These are phyloP conservation scores for Alternaria dauci DNA, from an alignment of 2,329 filamentous ascomycete species.

Conservation along the genomic window DNA sequence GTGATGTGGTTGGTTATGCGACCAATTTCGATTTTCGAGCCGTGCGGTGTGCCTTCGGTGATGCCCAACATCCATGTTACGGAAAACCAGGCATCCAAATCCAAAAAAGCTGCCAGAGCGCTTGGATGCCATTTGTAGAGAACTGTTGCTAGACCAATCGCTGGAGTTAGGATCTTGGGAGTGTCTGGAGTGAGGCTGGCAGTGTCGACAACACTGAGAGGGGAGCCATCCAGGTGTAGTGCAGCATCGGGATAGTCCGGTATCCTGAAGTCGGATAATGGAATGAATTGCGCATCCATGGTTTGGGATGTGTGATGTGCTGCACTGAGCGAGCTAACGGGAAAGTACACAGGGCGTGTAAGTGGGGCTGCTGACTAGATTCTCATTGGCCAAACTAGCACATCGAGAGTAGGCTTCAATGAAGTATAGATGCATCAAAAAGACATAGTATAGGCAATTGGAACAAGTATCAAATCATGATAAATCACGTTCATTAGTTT, in stretches of 20 bases:
- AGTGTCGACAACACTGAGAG: conserved; percentile 20
- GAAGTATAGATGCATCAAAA: neutral
- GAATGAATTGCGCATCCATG: conserved; percentile 9
- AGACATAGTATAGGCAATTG: neutral
- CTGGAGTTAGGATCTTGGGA: conserved; percentile 9
- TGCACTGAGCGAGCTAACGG: conserved; percentile 7
- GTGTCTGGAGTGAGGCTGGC: neutral
- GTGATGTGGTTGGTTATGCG: conserved; percentile 34
- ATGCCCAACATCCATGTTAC: conserved; percentile 29
- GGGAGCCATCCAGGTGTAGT: conserved; percentile 15
- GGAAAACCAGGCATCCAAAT: conserved; percentile 37
- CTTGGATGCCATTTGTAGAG: conserved; percentile 32
- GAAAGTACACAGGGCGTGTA: conserved; percentile 12
- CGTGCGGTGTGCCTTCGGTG: conserved; percentile 14
- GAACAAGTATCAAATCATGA: too few relatives aligned
- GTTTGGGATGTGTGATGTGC: conserved; percentile 1
- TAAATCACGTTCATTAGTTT: neutral
- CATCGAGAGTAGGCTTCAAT: neutral
- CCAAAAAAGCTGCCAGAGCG: conserved; percentile 28
- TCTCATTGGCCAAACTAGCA: conserved; percentile 9
- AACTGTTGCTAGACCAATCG: conserved; percentile 29
- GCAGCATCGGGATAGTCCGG: conserved; percentile 21
- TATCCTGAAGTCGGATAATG: conserved; percentile 18
- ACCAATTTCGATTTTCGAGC: conserved; percentile 31
- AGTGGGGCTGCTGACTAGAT: conserved; percentile 8